Evolutionary conservation across 805 yeast species (phyloP).

Genomic region (Debaryomyces maramus): DNA sequence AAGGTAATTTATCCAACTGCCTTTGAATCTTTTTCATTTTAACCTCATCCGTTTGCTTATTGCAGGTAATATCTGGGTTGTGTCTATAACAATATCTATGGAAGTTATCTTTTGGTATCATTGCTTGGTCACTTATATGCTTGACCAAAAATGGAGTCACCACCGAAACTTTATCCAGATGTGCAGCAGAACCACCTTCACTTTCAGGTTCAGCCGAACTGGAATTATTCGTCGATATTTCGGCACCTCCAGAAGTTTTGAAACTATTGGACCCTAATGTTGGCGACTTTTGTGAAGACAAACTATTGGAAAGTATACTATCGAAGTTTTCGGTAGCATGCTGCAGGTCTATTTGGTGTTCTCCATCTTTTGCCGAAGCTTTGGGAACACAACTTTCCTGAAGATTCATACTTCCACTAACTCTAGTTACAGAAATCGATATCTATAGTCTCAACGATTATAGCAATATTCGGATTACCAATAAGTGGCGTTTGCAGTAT

Average conservation of each 20-base stretch:
- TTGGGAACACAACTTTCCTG: background rate
- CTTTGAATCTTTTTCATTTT: constrained; percentile 65
- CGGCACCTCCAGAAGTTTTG: too few relatives aligned
- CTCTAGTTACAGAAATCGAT: too few relatives aligned
- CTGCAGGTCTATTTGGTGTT: background rate
- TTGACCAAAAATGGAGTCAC: constrained; percentile 40
- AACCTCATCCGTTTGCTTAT: constrained; percentile 62
- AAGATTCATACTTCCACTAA: background rate
- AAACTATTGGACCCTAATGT: background rate
- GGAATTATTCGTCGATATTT: too few relatives aligned
- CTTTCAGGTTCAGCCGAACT: too few relatives aligned
- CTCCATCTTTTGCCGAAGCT: background rate
- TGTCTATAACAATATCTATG: constrained; percentile 87
- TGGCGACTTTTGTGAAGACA: background rate
- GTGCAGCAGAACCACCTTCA: too few relatives aligned
- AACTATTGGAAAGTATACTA: constrained; percentile 8
- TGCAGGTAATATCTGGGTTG: constrained; percentile 81
- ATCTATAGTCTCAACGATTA: too few relatives aligned
- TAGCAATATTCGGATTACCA: too few relatives aligned
- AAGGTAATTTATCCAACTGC: constrained; percentile 56
- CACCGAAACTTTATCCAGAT: constrained; percentile 4
- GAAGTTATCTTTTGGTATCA: constrained; percentile 50
- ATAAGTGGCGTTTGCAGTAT: too few relatives aligned
- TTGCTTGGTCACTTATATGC: constrained; percentile 42
- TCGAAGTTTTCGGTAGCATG: constrained; percentile 5